Conservation (phyloP, 2,329 filamentous ascomycete species). For the Colletotrichum sidae region DNA sequence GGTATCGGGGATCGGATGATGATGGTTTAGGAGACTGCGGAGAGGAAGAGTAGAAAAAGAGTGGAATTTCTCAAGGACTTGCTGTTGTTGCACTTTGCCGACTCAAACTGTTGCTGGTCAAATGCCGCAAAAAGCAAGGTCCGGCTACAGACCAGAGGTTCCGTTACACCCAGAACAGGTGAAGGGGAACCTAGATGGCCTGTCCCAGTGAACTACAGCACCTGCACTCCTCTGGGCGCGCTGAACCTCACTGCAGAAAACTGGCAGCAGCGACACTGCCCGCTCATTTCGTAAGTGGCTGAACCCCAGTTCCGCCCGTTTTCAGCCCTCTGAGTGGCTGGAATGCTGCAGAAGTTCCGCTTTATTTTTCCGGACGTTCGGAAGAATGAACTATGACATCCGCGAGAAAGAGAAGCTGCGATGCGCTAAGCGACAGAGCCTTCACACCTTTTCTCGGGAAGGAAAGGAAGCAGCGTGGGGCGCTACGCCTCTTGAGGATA, state of each 20-base stretch:
- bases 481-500: background rate
- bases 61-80: conserved; percentile 27
- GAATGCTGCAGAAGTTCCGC: background rate
- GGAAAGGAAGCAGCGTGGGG: conserved; percentile 33
- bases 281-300: conserved; percentile 27
- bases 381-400: conserved; percentile 29
- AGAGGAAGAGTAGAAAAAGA: conserved; percentile 32
- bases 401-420: conserved; percentile 32
- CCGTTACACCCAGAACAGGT: background rate
- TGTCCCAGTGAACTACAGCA: background rate
- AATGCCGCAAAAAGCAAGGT: conserved; percentile 31
- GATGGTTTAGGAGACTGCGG: conserved; percentile 13
- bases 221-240: background rate
- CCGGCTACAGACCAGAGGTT: background rate
- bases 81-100: background rate
- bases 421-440: conserved; percentile 13
- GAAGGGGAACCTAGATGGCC: background rate
- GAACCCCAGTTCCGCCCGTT: background rate
- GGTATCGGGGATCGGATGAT: conserved; percentile 17
- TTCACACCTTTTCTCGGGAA: conserved; percentile 27
- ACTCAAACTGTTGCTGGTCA: conserved; percentile 7
- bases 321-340: conserved; percentile 21
- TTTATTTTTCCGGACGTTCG: conserved; percentile 19
- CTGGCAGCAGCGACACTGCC: background rate
- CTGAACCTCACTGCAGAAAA: background rate